Base-by-base conservation (phyloP, 306 rosid species). In the Heteromeles arbutifolia region DNA sequence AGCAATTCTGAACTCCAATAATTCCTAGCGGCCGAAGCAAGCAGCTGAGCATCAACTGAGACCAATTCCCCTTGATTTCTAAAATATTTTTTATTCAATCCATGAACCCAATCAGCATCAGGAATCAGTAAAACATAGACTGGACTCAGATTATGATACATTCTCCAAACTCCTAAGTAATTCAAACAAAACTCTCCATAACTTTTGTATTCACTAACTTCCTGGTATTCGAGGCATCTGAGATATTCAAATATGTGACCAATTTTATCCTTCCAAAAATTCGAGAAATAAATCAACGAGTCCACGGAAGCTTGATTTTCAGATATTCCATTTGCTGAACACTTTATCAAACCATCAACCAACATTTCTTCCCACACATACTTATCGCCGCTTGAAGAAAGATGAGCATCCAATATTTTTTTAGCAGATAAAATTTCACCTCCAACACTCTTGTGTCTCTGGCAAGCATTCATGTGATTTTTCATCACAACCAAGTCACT, bases 251-350 rank as follows among this genome's bases (percentile, higher is more conserved):
- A 22, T 32, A 90, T 65, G 12, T 25, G 65, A 19, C 62, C 65
- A 37, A 89, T 78, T 32, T 80, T 82, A 41, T 85, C 88, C 82
- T 81, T 92, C 94, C 96, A 92, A 62, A 84, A 74, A 34, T 81
- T 78, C 98, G 96, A 92, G 82, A 85, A 88, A 86, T 81, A 81
- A 69, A 86, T 82, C 50, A 90, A 61, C 2, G 96, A 82, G 45
- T 86, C 91, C 29, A 80, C 64, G 11, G 98, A 90, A 26, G 81
- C 76, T 76, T 70, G 84, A 62, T 83, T 80, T 50, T 44, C 43
- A 5, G 79, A 79, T 43, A 80, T 72, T 73, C 59, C 26, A 18
- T 64, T 72, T 50, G 84, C 90, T 0, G 79, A 57, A 29, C 78
- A 67, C 74, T 77, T 73, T 52, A 44, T 39, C 19, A 73, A 31